Percentiles rank a stretch among this genome's conserved stretches.
Conservation (phyloP, 257 asterid species). For the Orobanche coerulescens region DNA sequence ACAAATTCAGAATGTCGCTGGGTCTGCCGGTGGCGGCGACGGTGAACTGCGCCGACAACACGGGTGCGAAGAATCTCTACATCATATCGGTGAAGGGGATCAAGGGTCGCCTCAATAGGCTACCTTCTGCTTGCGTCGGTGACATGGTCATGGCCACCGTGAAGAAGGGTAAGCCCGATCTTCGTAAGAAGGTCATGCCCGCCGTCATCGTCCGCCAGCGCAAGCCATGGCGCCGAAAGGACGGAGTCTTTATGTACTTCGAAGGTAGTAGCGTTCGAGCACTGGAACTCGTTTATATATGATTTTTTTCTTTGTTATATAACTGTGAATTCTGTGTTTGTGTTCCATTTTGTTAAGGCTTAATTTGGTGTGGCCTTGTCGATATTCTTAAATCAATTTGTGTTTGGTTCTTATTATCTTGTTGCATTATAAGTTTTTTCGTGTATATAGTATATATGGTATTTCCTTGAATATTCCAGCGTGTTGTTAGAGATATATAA, state of each 20-base stretch:
- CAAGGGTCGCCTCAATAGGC: conserved; percentile 57
- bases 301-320: neutral
- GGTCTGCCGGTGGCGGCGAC: conserved; percentile 75
- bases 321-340: neutral
- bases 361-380: neutral
- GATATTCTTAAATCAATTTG: too few species aligned
- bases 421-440: neutral
- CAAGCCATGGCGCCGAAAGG: conserved; percentile 78
- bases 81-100: conserved; percentile 65
- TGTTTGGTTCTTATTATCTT: neutral
- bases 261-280: conserved; percentile 32
- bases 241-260: conserved; percentile 67
- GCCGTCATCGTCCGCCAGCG: conserved; percentile 64
- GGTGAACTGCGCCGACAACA: conserved; percentile 60
- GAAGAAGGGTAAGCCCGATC: conserved; percentile 72
- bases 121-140: conserved; percentile 67
- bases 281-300: neutral
- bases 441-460: too few species aligned
- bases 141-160: conserved; percentile 80
- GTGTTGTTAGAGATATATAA: too few species aligned
- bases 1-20: conserved; percentile 67
- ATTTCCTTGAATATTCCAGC: too few species aligned
- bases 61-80: conserved; percentile 59
- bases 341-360: neutral
- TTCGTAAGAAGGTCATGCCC: conserved; percentile 68